Conservation (phyloP, 106 monocot species). For the Dendrobium chrysotoxum region DNA sequence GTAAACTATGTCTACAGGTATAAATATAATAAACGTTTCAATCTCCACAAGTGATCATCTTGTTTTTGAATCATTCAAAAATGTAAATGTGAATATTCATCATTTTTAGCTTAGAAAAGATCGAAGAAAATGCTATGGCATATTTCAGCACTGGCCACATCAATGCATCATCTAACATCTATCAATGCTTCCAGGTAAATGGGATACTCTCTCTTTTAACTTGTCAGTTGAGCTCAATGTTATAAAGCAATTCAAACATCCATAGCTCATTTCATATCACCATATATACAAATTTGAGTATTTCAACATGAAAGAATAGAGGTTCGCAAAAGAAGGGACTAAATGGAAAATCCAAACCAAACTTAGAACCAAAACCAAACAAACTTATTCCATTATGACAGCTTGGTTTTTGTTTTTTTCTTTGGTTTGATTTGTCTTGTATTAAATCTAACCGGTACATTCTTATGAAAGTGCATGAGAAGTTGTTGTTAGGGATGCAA, state of each 20-base stretch:
- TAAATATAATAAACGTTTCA: not conserved
- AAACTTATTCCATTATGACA: too few species aligned
- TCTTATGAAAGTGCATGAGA: too few species aligned
- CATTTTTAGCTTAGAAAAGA: slow-evolving; percentile 47
- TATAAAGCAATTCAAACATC: not conserved
- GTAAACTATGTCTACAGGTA: slow-evolving; percentile 87
- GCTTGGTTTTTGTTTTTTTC: too few species aligned
- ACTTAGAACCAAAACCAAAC: too few species aligned
- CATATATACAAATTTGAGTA: not conserved
- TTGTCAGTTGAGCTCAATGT: not conserved
- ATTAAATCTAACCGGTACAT: too few species aligned
- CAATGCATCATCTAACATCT: slow-evolving; percentile 36
- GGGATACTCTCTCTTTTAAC: not conserved
- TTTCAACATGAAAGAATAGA: not conserved
- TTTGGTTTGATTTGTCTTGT: too few species aligned
- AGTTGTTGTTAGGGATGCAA: too few species aligned
- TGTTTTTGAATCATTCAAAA: slow-evolving; percentile 4
- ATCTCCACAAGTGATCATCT: not conserved
- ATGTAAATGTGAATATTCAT: not conserved
- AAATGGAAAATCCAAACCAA: too few species aligned
- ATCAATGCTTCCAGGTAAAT: slow-evolving; percentile 32
- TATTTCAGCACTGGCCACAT: slow-evolving; percentile 55
- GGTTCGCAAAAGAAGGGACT: too few species aligned
- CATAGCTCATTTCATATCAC: not conserved
- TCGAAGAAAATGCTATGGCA: slow-evolving; percentile 65